phyloP scores from a whole-genome alignment of 768 basidiomycete genomes.

The Astraeus odoratus region DNA sequence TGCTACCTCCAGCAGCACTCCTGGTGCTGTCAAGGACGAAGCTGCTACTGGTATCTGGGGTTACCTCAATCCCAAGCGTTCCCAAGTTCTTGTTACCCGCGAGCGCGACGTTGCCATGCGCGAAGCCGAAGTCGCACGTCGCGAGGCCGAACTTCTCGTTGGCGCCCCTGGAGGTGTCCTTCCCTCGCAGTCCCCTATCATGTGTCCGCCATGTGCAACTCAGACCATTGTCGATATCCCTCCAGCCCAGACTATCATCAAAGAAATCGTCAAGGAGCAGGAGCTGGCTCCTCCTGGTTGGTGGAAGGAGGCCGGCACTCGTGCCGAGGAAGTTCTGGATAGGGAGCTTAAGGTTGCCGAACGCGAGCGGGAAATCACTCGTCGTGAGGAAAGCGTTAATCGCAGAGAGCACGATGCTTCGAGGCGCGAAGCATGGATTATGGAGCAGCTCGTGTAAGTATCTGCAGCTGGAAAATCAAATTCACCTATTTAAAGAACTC shows the following conservation, averaged over 20 bases:
- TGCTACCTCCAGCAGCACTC: slow-evolving; percentile 35
- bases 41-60: slow-evolving; percentile 53
- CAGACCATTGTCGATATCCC: slow-evolving; percentile 49
- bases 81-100: slow-evolving; percentile 71
- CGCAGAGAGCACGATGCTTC: slow-evolving; percentile 83
- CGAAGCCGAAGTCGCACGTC: slow-evolving; percentile 83
- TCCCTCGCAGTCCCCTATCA: too few species aligned
- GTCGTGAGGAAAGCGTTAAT: slow-evolving; percentile 80
- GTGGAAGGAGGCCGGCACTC: slow-evolving; percentile 58
- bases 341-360: slow-evolving; percentile 83
- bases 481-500: slow-evolving; percentile 5
- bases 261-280: slow-evolving; percentile 81
- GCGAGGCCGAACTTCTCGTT: slow-evolving; percentile 78
- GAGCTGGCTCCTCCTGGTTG: slow-evolving; percentile 75
- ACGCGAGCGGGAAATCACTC: slow-evolving; percentile 79
- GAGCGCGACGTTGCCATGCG: slow-evolving; percentile 76
- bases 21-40: slow-evolving; percentile 29
- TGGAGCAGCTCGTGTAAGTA: slow-evolving; percentile 85
- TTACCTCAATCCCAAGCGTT: slow-evolving; percentile 75
- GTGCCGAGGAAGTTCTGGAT: slow-evolving; percentile 76
- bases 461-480: background rate
- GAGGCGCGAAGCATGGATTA: slow-evolving; percentile 84
- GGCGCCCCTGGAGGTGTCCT: slow-evolving; percentile 80
- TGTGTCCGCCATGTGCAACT: slow-evolving; percentile 57
- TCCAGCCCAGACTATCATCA: slow-evolving; percentile 75